These are phyloP conservation scores for Solanum chiquidenum DNA, from an alignment of 257 asterid species.

Conservation along the genomic window DNA sequence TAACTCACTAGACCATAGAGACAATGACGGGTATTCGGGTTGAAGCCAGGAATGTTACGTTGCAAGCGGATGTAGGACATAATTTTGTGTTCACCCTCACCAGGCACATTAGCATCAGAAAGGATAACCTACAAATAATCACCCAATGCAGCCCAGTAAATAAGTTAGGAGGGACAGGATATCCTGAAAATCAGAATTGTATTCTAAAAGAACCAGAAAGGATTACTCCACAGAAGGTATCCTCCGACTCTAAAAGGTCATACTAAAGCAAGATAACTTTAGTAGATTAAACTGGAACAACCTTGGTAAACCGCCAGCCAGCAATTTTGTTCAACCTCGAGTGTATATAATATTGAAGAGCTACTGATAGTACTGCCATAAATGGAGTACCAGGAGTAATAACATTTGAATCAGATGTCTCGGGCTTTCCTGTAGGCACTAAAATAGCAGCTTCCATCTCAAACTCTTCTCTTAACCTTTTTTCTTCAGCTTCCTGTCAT, in stretches of 20 bases:
- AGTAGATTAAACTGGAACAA: slow-evolving; percentile 16
- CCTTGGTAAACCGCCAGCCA: slow-evolving; percentile 91
- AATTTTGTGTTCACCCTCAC: slow-evolving; percentile 98
- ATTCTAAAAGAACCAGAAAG: slow-evolving; percentile 16
- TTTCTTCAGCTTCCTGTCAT: slow-evolving; percentile 84
- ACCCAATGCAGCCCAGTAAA: slow-evolving; percentile 52
- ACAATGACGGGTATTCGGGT: slow-evolving; percentile 93
- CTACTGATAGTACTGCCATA: slow-evolving; percentile 86
- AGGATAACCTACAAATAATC: slow-evolving; percentile 81
- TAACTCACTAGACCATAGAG: slow-evolving; percentile 86
- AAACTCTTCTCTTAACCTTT: slow-evolving; percentile 59
- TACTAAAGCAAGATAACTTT: neutral
- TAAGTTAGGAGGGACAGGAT: slow-evolving; percentile 26
- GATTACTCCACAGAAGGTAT: slow-evolving; percentile 27
- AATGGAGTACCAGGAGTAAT: slow-evolving; percentile 96
- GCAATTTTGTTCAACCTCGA: slow-evolving; percentile 64
- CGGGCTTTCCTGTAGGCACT: slow-evolving; percentile 54
- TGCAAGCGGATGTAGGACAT: slow-evolving; percentile 92
- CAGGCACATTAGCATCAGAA: slow-evolving; percentile 96
- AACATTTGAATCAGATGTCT: slow-evolving; percentile 90
- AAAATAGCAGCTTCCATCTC: slow-evolving; percentile 48
- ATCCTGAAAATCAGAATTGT: slow-evolving; percentile 34
- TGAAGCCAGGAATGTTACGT: slow-evolving; percentile 83
- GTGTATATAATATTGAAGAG: slow-evolving; percentile 88
- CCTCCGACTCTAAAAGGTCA: slow-evolving; percentile 13